Conservation (phyloP, 352 stramenopile genomes). For the Pythium sukuiense region DNA sequence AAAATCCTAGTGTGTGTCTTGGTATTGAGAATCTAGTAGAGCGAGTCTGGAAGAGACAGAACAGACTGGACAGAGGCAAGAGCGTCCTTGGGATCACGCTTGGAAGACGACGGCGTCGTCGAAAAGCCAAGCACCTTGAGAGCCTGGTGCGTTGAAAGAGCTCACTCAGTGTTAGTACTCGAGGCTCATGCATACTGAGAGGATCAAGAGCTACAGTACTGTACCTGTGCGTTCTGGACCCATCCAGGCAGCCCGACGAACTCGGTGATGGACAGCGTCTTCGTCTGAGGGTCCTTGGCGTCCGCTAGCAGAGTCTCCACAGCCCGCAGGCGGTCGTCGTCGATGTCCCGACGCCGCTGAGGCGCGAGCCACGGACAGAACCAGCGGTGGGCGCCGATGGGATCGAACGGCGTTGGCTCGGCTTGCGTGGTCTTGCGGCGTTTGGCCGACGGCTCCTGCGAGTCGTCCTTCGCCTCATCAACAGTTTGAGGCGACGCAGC, state of each 20-base stretch:
- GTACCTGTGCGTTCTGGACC: slow-evolving; percentile 33
- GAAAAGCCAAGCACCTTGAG: not conserved
- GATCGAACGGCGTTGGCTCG: slow-evolving; percentile 16
- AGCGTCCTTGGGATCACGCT: slow-evolving; percentile 15
- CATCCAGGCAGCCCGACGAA: slow-evolving; percentile 33
- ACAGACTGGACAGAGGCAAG: slow-evolving; percentile 31
- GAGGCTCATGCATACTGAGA: too few species aligned
- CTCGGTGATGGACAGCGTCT: slow-evolving; percentile 14
- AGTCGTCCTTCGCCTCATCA: not conserved
- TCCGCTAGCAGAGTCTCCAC: slow-evolving; percentile 3
- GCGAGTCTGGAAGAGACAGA: slow-evolving; percentile 27
- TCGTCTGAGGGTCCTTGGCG: not conserved
- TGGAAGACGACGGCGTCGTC: not conserved
- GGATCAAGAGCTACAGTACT: not conserved
- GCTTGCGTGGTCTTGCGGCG: slow-evolving; percentile 26
- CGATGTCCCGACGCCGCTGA: slow-evolving; percentile 9
- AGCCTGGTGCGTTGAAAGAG: not conserved
- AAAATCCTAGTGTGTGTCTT: not conserved
- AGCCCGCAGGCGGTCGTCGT: slow-evolving; percentile 10
- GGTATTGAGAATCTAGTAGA: slow-evolving; percentile 2
- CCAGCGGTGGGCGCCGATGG: slow-evolving; percentile 42
- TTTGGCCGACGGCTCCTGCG: slow-evolving; percentile 28
- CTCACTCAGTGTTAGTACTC: not conserved
- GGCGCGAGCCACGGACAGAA: slow-evolving; percentile 63
- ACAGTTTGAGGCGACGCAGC: not conserved